Conservation (phyloP, 78 protist species). For the Diacronema lutheri region DNA sequence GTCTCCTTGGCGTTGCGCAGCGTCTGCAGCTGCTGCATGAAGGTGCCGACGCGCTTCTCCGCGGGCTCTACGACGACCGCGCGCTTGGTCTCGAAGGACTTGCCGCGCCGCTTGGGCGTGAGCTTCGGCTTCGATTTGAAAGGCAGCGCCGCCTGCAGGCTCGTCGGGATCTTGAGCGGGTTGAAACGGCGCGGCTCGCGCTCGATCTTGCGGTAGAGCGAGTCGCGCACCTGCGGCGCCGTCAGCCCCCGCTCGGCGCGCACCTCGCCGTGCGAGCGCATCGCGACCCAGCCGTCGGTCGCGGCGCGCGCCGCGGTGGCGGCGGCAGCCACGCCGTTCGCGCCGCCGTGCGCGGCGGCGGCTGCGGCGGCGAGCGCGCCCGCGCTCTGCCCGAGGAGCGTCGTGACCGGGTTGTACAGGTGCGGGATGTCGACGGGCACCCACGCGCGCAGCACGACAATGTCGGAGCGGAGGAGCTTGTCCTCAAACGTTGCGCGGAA, state of each 20-base stretch:
- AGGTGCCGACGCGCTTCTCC: background rate
- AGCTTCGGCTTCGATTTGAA: conserved; percentile 63
- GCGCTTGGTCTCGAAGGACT: background rate
- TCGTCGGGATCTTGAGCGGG: conserved; percentile 54
- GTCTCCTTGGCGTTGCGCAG: conserved; percentile 17
- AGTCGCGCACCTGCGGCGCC: background rate
- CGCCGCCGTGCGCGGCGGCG: background rate
- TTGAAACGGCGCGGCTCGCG: conserved; percentile 50
- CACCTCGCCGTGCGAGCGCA: conserved; percentile 34
- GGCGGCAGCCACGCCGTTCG: background rate
- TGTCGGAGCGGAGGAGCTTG: conserved; percentile 80
- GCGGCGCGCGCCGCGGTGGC: background rate
- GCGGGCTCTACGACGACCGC: conserved; percentile 51
- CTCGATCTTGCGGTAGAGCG: conserved; percentile 52
- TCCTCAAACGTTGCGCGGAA: conserved; percentile 99
- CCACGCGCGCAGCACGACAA: conserved; percentile 94
- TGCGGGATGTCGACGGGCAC: conserved; percentile 75
- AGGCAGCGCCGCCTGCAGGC: conserved; percentile 61
- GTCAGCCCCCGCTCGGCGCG: background rate
- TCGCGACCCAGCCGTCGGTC: background rate
- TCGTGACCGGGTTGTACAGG: conserved; percentile 92
- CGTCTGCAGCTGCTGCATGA: conserved; percentile 24
- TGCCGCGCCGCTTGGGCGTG: background rate
- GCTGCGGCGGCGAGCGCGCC: background rate
- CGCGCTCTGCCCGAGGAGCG: conserved; percentile 45